Conservation (phyloP, 352 stramenopile genomes). For the Globisporangium barbulae region DNA sequence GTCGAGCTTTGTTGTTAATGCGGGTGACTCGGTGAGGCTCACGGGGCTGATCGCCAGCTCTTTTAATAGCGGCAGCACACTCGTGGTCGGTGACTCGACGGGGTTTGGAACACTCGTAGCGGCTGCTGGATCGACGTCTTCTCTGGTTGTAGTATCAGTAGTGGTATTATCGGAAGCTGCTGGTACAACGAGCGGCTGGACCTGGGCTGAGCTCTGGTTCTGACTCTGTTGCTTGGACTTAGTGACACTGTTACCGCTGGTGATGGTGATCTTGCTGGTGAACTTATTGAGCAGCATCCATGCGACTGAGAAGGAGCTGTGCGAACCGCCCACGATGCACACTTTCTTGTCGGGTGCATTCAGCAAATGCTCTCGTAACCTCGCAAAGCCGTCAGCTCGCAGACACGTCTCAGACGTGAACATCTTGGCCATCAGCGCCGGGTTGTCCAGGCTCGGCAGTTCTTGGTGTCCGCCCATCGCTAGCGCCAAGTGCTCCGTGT, state of each 20-base stretch:
- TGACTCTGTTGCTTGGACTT: background rate
- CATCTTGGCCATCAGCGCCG: constrained; percentile 45
- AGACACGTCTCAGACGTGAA: constrained; percentile 68
- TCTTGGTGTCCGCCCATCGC: constrained; percentile 67
- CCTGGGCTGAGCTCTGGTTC: background rate
- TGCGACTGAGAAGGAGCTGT: constrained; percentile 83
- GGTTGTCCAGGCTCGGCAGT: constrained; percentile 32
- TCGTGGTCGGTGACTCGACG: constrained; percentile 12
- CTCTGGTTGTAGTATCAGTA: background rate
- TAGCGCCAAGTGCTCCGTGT: constrained; percentile 63
- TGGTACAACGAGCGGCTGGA: background rate
- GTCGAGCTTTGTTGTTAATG: constrained; percentile 13
- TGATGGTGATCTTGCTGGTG: constrained; percentile 11
- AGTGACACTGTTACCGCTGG: background rate
- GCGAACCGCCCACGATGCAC: constrained; percentile 78
- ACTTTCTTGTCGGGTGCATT: constrained; percentile 52
- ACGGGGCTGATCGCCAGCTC: constrained; percentile 13
- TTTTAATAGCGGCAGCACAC: constrained; percentile 5
- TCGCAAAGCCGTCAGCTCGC: constrained; percentile 52
- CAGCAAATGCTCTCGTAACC: constrained; percentile 43
- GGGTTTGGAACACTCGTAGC: background rate
- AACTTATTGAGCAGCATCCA: constrained; percentile 79
- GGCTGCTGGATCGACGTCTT: background rate
- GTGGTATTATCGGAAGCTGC: background rate
- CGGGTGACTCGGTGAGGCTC: background rate